phyloP scores from a whole-genome alignment of 208 protist species.

The Leishmania tropica region DNA sequence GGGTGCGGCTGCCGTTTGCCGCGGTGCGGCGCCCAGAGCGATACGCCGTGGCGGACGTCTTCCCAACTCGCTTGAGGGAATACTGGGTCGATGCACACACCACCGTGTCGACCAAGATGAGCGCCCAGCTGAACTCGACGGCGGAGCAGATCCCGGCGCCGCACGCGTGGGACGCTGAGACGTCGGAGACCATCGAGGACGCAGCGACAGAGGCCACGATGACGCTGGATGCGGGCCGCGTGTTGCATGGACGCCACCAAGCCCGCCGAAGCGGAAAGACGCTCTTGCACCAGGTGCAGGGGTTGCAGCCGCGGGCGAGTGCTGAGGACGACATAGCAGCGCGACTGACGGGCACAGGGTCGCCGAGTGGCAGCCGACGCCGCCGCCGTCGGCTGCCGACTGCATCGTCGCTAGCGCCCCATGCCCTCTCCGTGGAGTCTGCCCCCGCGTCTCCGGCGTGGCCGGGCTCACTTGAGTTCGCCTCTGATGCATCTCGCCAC shows the following conservation, averaged over 20 bases:
- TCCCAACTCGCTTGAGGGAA: conserved; percentile 63
- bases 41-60: conserved; percentile 56
- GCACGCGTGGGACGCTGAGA: conserved; percentile 76
- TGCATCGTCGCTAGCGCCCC: not conserved
- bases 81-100: conserved; percentile 66
- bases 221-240: conserved; percentile 22
- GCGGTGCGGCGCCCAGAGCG: conserved; percentile 36
- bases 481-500: conserved; percentile 30
- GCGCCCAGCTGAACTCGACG: conserved; percentile 47
- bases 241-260: conserved; percentile 27
- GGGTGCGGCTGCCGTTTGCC: conserved; percentile 55
- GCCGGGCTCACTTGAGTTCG: conserved; percentile 6
- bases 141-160: conserved; percentile 79
- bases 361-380: conserved; percentile 8
- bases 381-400: not conserved
- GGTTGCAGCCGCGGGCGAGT: conserved; percentile 39
- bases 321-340: conserved; percentile 54
- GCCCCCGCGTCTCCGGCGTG: not conserved
- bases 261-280: not conserved
- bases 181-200: conserved; percentile 50
- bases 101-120: conserved; percentile 52
- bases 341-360: conserved; percentile 2
- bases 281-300: conserved; percentile 53
- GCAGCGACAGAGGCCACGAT: conserved; percentile 33
- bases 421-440: not conserved